Conservation (phyloP, 352 stramenopile species). For the Phytophthora foliorum region DNA sequence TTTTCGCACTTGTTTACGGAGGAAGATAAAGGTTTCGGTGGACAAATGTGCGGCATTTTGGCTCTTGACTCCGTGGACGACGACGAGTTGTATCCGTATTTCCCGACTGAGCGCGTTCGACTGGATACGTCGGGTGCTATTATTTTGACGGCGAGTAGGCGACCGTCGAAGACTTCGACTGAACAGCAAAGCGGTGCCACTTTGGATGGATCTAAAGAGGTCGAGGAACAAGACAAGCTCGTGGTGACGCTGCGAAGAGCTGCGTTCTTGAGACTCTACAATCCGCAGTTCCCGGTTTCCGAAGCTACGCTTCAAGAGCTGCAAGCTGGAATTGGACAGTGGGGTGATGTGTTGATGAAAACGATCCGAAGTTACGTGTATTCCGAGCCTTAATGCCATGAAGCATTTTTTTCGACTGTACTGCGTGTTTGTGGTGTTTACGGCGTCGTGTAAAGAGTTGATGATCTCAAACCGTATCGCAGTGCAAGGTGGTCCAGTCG, state of each 20-base stretch:
- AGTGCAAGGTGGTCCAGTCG: too few relatives aligned
- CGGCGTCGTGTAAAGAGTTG: too few relatives aligned
- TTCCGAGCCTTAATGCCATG: neutral
- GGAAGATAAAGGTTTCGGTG: slow-evolving; percentile 13
- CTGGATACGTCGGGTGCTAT: slow-evolving; percentile 31
- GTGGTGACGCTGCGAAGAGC: slow-evolving; percentile 42
- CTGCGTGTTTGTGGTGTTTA: too few relatives aligned
- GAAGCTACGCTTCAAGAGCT: slow-evolving; percentile 22
- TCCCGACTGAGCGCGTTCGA: slow-evolving; percentile 12
- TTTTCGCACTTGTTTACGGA: slow-evolving; percentile 28
- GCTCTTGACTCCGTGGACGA: slow-evolving; percentile 36
- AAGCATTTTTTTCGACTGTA: neutral
- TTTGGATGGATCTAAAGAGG: slow-evolving; percentile 2
- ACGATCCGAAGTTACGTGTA: slow-evolving; percentile 41
- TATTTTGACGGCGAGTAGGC: slow-evolving; percentile 23
- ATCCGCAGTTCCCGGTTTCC: slow-evolving; percentile 30
- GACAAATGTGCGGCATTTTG: slow-evolving; percentile 24
- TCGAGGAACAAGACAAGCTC: slow-evolving; percentile 4
- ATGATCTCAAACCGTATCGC: too few relatives aligned
- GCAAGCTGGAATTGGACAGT: slow-evolving; percentile 32
- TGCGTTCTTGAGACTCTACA: slow-evolving; percentile 34
- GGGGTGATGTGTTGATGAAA: slow-evolving; percentile 44
- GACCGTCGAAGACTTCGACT: neutral
- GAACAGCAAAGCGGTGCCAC: neutral
- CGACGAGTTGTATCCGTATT: slow-evolving; percentile 40